Base-by-base conservation (phyloP, 202 grass and related monocot genomes). In the Tripidium arundinaceum region DNA sequence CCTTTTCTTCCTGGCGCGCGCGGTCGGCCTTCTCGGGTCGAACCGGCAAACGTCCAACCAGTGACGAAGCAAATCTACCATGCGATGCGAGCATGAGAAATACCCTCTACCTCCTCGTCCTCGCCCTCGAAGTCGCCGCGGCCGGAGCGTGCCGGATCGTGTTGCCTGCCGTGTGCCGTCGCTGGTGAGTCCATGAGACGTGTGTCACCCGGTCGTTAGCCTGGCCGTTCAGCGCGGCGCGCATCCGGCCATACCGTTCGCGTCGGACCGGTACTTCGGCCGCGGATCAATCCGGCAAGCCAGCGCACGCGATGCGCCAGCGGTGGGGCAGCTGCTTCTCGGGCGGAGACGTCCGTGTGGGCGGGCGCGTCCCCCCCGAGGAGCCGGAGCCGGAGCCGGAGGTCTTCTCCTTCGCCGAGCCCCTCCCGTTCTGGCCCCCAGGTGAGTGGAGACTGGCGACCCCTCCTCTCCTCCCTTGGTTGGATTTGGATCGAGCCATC, bases 401-500 rank as follows among this genome's bases (percentile, higher is more conserved):
- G 81, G 69, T 79, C 13, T 92, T 94, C 87, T 87, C 82, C 73
- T 89, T 94, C 58, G 81, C 81, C 63, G 76, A 83, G 8, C 75
- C 75, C 15, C 72, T 90, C 70, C 89, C 92, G 39, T 1, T 28
- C 8, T 94, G 92, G 89, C 82, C 92, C 1, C 65, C 77, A 86
- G 82, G 92, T 92, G 62, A 77, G 65, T 49, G 60, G 1, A 62
- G 8, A 57, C 52, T 57, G 3, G 1, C 22, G 0, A 13, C 55
- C 21, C 65, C 60, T 4, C 31, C 14, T 41, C 25, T 11, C 3
- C 2, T 46, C 63, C 62, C 6, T 49, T 10, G 61, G 19, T 69
- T 68, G 21, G 61, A 79, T 68, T 78, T 75, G 7, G 16, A 22
- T 62, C 70, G 1, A 19, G 5, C 16, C 16, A 63, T 68, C 19